Evolutionary conservation across 1,284 basidiomycete genomes (phyloP).

Genomic region (Marasmius sp.): DNA sequence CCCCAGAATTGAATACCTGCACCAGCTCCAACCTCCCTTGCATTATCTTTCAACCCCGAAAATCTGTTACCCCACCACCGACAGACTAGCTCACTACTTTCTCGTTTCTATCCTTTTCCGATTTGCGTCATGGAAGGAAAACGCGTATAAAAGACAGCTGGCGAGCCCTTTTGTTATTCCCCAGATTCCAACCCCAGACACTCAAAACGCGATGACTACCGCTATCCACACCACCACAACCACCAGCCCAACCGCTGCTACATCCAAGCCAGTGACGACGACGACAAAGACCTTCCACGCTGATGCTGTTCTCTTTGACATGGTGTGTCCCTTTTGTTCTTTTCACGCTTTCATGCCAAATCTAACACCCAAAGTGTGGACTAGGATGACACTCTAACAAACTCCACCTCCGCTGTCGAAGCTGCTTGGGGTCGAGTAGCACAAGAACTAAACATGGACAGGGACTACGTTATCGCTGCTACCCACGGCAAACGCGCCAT

Average conservation of each 20-base stretch:
- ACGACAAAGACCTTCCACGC: constrained; percentile 37
- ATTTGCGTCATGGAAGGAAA: too few species aligned
- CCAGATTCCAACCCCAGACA: too few species aligned
- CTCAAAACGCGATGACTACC: too few species aligned
- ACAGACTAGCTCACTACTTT: too few species aligned
- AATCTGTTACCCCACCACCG: too few species aligned
- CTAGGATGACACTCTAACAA: constrained; percentile 72
- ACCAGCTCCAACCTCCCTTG: too few species aligned
- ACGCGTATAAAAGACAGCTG: too few species aligned
- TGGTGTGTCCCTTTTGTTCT: constrained; percentile 46
- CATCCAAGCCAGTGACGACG: background rate
- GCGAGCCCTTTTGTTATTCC: too few species aligned
- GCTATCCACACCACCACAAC: background rate
- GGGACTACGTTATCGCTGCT: constrained; percentile 61
- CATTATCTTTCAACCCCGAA: too few species aligned
- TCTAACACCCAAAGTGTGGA: constrained; percentile 18
- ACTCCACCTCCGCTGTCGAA: constrained; percentile 76
- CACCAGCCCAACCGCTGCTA: background rate
- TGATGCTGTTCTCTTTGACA: constrained; percentile 72
- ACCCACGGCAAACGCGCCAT: constrained; percentile 76
- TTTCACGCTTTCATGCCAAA: background rate
- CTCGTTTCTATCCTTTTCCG: too few species aligned
- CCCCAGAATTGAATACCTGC: too few species aligned
- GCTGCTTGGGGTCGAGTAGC: constrained; percentile 79
- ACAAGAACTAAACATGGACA: constrained; percentile 64